Evolutionary conservation across 106 monocot species (phyloP), one percentile per base, ranked within the genome.

Genomic region (Narthecium ossifragum): DNA sequence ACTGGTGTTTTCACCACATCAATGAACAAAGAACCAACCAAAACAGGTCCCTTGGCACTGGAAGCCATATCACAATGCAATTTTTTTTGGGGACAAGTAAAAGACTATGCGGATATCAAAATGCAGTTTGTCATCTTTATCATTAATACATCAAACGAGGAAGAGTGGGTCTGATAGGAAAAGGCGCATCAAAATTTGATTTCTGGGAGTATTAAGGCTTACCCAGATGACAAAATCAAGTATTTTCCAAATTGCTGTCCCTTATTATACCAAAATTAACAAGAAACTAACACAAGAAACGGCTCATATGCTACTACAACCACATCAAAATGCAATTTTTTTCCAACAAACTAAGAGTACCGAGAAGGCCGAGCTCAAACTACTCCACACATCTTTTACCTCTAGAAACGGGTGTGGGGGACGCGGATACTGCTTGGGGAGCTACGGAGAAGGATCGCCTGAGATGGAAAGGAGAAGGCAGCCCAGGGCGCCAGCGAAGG

Each of bases 401-500:
- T 39, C 53, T 27, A 22, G 73, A 71, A 8, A 56, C 43, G 26
- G 63, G 75, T 12, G 43, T 71, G 6, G 84, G 77, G 17, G 93
- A 77, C 27, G 88, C 70, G 55, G 93, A 93, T 18, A 93, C 74
- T 13, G 93, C 85, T 12, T 66, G 67, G 12, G 85, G 67, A 2
- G 74, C 0, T 13, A 93, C 48, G 23, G 72, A 81, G 53, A 84
- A 76, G 46, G 55, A 41, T 55, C 83, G 68, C 47, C 62, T 71
- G 55, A 34, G 25, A 20, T 38, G 66, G 23, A 43, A 14, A 10
- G 61, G 51, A 41, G 63, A 26, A 32, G 57, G 43, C 12, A 72
- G 31, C 4, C 29, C 32, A 23, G 55, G 54, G 46, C 40, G 37
- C 59, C 88, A 21, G 45, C 70, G 54, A 0, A 62, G 65, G 26